Evolutionary conservation across 345 rosid genomes (phyloP), one percentile per base, ranked within the genome.

Genomic region (Erodium maritimum): DNA sequence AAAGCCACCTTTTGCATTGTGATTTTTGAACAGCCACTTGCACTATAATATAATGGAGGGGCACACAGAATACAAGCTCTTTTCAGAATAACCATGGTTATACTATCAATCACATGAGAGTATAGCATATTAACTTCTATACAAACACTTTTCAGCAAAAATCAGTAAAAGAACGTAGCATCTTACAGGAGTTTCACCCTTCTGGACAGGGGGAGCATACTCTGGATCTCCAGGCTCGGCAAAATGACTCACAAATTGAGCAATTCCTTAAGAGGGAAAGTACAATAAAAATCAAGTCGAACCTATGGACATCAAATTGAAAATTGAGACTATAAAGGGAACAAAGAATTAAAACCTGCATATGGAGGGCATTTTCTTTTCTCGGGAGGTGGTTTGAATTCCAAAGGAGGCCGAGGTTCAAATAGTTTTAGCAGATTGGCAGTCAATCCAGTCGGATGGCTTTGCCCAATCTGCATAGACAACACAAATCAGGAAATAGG

Each of bases 391-490:
- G 94, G 91, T 69, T 73, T 84, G 74, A 62, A 93, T 55, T 89
- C 96, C 62, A 93, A 74, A 0, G 99, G 99, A 52, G 83, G 83
- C 37, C 94, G 83, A 61, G 99, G 85, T 77, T 93, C 96, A 71
- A 93, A 89, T 13, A 93, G 89, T 75, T 89, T 89, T 85, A 93
- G 64, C 25, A 89, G 89, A 53, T 79, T 87, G 3, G 82, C 65
- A 25, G 99, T 93, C 67, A 93, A 76, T 55, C 97, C 99, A 25
- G 97, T 93, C 0, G 96, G 97, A 52, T 93, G 99, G 67, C 91
- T 89, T 70, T 87, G 95, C 63, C 97, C 97, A 78, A 93, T 93
- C 99, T 93, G 90, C 76, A 61, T 22, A 65, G 63, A 25, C 3
- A 58, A 65, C 54, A 70, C 29, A 66, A 68, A 20, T 52, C 19